Evolutionary conservation across 257 asterid species (phyloP), one percentile per base, ranked within the genome.

Genomic region (Solanum infundibuliforme): DNA sequence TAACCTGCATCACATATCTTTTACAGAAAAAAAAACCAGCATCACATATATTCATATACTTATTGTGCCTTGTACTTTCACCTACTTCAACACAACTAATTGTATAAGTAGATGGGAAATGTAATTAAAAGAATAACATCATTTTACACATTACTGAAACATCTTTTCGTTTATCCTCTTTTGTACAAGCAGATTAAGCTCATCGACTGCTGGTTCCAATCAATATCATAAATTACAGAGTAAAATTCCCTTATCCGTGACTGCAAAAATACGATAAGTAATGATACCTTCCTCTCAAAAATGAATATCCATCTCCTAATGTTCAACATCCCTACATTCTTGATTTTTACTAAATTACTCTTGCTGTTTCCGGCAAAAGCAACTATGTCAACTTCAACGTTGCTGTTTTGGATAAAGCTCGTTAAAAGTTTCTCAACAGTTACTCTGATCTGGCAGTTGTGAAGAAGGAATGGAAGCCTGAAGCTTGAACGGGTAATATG

Each of bases 401-500:
- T 20, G 69, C 1, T 29, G 60, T 29, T 79, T 72, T 16, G 27
- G 16, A 52, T 29, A 82, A 82, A 48, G 43, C 86, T 29, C 86
- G 12, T 46, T 29, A 46, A 27, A 29, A 48, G 38, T 46, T 29
- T 46, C 39, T 48, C 69, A 31, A 52, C 14, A 31, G 69, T 48
- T 82, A 82, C 71, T 97, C 98, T 83, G 95, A 93, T 90, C 99
- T 92, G 75, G 93, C 94, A 88, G 95, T 89, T 7, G 98, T 94
- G 83, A 97, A 93, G 89, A 98, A 95, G 74, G 99, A 97, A 88
- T 95, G 96, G 86, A 97, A 96, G 85, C 99, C 99, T 34, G 99
- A 98, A 90, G 99, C 99, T 87, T 97, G 98, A 58, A 95, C 98
- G 84, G 99, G 99, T 88, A 97, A 91, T 48, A 97, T 95, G 92